Evolutionary conservation across 306 rosid genomes (phyloP).

Genomic region (Acacia acuminata): DNA sequence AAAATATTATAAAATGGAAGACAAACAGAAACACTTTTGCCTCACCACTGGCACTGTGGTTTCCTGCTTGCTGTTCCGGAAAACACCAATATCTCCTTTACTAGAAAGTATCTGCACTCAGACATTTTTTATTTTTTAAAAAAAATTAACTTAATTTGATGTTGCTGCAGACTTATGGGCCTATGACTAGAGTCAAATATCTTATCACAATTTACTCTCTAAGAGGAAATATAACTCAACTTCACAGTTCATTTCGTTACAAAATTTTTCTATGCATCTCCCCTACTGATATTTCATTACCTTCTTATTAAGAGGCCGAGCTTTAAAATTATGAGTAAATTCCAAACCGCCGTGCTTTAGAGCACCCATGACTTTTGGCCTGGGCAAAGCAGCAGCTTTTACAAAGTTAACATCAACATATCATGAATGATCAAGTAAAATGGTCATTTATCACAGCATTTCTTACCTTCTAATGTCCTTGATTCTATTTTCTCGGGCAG

Average conservation of each 20-base stretch:
- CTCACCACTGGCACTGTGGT: conserved; percentile 76
- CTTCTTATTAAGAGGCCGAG: conserved; percentile 79
- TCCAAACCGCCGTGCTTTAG: conserved; percentile 53
- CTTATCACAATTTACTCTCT: conserved; percentile 3
- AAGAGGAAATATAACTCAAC: conserved; percentile 11
- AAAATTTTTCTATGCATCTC: conserved; percentile 8
- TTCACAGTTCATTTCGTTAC: not conserved
- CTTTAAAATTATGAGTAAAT: conserved; percentile 60
- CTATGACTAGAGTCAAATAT: not conserved
- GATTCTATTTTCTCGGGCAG: conserved; percentile 45
- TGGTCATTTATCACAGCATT: conserved; percentile 18
- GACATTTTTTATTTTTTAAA: not conserved
- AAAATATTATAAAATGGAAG: not conserved
- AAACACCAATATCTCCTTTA: conserved; percentile 88
- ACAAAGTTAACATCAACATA: conserved; percentile 31
- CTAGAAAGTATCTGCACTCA: conserved; percentile 77
- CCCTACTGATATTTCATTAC: conserved; percentile 39
- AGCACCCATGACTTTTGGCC: conserved; percentile 60
- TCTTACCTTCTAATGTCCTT: conserved; percentile 65
- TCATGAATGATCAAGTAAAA: conserved; percentile 23
- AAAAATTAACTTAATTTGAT: not conserved
- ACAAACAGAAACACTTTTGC: conserved; percentile 18
- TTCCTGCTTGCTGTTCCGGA: conserved; percentile 80
- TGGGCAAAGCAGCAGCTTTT: conserved; percentile 32
- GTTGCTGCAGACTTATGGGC: conserved; percentile 1